A percentile compares a stretch with the other conserved stretches of the same genome.
Conservation (phyloP, 305 asterid species). For the Rubia peregrina region DNA sequence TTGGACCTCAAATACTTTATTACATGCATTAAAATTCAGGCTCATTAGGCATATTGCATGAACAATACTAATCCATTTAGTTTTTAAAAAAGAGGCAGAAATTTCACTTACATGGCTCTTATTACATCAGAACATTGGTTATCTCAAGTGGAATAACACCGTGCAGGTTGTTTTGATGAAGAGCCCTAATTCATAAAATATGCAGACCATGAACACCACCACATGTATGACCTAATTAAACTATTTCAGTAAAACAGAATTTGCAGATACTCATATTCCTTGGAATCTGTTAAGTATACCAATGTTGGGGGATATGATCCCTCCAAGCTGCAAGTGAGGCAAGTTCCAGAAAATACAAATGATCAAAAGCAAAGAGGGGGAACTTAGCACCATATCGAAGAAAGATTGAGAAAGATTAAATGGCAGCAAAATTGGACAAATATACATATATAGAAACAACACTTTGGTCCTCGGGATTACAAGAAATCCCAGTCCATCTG, state of each 20-base stretch:
- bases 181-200: conserved; percentile 49
- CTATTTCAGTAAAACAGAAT: neutral
- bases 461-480: conserved; percentile 64
- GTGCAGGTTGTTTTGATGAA: conserved; percentile 85
- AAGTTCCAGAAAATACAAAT: conserved; percentile 45
- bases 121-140: conserved; percentile 63
- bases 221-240: neutral
- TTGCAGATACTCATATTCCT: conserved; percentile 54
- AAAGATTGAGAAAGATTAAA: neutral
- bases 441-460: conserved; percentile 67
- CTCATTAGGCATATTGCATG: neutral
- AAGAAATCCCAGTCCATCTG: conserved; percentile 81
- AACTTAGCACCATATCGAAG: neutral
- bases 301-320: conserved; percentile 71
- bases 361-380: neutral
- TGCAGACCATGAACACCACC: conserved; percentile 9
- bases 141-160: conserved; percentile 74
- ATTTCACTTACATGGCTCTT: conserved; percentile 75
- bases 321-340: conserved; percentile 85
- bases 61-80: neutral
- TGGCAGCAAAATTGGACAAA: neutral
- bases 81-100: neutral
- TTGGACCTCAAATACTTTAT: conserved; percentile 74
- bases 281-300: conserved; percentile 63
- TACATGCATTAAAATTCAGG: neutral